phyloP scores from a whole-genome alignment of 306 rosid genomes.

The Corylus americana region DNA sequence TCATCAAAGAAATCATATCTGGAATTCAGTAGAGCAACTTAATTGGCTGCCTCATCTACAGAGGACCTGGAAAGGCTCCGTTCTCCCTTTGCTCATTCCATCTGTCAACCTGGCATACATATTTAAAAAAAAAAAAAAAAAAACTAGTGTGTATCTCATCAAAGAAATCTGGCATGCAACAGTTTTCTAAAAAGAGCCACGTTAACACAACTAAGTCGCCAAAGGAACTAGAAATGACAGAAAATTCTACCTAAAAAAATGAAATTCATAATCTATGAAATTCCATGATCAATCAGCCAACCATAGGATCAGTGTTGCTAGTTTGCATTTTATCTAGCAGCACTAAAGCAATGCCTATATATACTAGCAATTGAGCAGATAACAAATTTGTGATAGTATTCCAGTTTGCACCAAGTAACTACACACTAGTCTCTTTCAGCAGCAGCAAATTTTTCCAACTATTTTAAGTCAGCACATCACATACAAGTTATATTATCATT shows the following conservation, averaged over 20 bases:
- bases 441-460: background rate
- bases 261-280: background rate
- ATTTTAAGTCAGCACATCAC: background rate
- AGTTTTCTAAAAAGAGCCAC: slow-evolving; percentile 15
- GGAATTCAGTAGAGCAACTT: slow-evolving; percentile 21
- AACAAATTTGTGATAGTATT: background rate
- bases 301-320: background rate
- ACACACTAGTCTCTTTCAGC: background rate
- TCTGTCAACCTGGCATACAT: slow-evolving; percentile 64
- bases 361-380: no score
- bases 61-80: slow-evolving; percentile 96
- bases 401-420: background rate
- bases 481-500: background rate
- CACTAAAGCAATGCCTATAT: background rate
- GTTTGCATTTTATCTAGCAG: background rate
- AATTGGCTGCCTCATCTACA: slow-evolving; percentile 45
- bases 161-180: slow-evolving; percentile 1
- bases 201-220: background rate
- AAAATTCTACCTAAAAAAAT: background rate
- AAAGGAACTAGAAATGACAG: background rate
- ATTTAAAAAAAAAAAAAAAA: no score
- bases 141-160: no score
- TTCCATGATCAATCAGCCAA: background rate
- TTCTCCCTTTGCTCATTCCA: slow-evolving; percentile 99
- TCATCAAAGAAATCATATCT: slow-evolving; percentile 35